Evolutionary conservation across 768 basidiomycete species (phyloP).

Genomic region (Pulveroboletus sp.): DNA sequence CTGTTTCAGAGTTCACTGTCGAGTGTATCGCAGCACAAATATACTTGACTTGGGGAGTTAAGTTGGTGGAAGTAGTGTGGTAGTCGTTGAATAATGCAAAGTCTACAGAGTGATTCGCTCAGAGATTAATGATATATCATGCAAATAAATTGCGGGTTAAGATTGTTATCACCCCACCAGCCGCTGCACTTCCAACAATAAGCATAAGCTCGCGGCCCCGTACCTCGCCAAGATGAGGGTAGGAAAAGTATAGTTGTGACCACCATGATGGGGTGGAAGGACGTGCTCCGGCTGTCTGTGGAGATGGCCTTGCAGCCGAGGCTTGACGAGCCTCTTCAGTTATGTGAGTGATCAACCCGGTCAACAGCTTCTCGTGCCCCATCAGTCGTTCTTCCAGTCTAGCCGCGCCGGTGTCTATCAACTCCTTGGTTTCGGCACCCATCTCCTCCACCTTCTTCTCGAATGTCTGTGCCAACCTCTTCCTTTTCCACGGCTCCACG

Average conservation of each 20-base stretch:
- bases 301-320: neutral
- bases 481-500: conserved; percentile 96
- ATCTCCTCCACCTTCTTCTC: conserved; percentile 76
- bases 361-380: conserved; percentile 40
- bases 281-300: conserved; percentile 3
- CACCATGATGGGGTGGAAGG: conserved; percentile 6
- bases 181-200: conserved; percentile 28
- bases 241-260: conserved; percentile 7
- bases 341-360: conserved; percentile 24
- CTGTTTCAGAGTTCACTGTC: conserved; percentile 26
- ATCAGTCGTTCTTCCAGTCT: conserved; percentile 47
- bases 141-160: conserved; percentile 18
- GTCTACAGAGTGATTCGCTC: no score
- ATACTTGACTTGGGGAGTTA: neutral
- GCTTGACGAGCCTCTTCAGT: conserved; percentile 15
- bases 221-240: conserved; percentile 9
- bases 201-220: conserved; percentile 24
- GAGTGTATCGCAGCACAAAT: conserved; percentile 28
- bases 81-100: neutral
- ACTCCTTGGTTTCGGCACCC: conserved; percentile 35
- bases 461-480: conserved; percentile 80
- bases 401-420: conserved; percentile 46
- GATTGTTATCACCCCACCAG: conserved; percentile 26
- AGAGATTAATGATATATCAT: conserved; percentile 12
- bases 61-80: conserved; percentile 3